These are phyloP conservation scores for Halophytophthora polymorphica DNA, from an alignment of 352 stramenopile genomes.

Conservation along the genomic window DNA sequence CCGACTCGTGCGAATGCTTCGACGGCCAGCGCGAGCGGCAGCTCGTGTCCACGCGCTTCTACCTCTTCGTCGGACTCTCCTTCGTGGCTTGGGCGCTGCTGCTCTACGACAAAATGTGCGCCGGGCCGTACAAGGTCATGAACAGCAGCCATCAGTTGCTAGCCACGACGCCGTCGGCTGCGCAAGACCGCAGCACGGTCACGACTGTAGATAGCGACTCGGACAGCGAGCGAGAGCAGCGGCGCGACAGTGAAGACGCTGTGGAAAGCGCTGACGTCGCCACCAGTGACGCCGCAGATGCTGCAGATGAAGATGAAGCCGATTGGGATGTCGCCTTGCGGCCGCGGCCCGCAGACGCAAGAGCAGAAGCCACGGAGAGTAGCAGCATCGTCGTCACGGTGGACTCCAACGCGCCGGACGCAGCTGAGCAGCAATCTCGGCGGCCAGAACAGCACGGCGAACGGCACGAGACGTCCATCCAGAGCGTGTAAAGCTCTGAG, in stretches of 20 bases:
- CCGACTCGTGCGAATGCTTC: constrained; percentile 64
- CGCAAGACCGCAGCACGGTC: constrained; percentile 18
- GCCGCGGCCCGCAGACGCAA: constrained; percentile 7
- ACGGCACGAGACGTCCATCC: constrained; percentile 11
- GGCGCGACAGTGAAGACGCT: neutral
- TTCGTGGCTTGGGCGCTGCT: constrained; percentile 53
- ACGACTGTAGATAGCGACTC: constrained; percentile 30
- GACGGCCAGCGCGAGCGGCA: constrained; percentile 51
- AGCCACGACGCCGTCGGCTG: constrained; percentile 50
- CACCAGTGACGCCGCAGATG: constrained; percentile 2
- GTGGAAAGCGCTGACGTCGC: neutral
- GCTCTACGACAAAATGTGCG: constrained; percentile 76
- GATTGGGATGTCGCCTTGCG: constrained; percentile 11
- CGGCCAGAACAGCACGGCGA: constrained; percentile 1
- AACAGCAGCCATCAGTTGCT: constrained; percentile 74
- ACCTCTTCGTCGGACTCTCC: constrained; percentile 66
- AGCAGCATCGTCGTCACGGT: constrained; percentile 5
- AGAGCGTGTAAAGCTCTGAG: constrained; percentile 17
- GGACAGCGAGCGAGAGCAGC: constrained; percentile 24
- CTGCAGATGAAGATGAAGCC: constrained; percentile 12
- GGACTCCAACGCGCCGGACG: neutral
- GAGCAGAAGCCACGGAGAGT: constrained; percentile 3
- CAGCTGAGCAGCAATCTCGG: neutral
- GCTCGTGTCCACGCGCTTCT: constrained; percentile 68
- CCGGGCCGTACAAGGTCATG: constrained; percentile 70